Percentiles rank a stretch among this genome's conserved stretches.
Conservation (phyloP, 2,329 filamentous ascomycete genomes). For the Penicillium oxalicum region DNA sequence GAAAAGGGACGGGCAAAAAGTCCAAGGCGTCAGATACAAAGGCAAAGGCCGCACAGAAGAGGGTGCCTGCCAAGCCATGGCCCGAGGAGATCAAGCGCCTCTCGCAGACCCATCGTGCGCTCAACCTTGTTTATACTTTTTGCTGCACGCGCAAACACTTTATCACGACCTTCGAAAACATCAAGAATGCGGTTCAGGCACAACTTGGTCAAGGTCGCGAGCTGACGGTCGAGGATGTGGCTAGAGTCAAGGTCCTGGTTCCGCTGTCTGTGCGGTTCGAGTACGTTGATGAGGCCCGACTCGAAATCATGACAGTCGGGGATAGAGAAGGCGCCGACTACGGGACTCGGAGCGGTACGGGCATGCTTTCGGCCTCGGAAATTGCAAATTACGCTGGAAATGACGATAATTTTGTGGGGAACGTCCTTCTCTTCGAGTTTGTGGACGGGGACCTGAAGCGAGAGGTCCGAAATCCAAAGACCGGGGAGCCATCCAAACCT, state of each 20-base stretch:
- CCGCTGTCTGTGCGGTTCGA: conserved; percentile 74
- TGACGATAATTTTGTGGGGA: conserved; percentile 39
- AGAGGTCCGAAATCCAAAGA: conserved; percentile 65
- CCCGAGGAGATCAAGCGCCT: conserved; percentile 67
- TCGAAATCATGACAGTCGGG: conserved; percentile 69
- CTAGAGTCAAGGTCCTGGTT: conserved; percentile 69
- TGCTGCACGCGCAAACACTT: conserved; percentile 89
- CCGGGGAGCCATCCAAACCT: conserved; percentile 64
- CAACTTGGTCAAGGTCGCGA: conserved; percentile 61
- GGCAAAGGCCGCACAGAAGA: conserved; percentile 15
- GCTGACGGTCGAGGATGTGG: conserved; percentile 70
- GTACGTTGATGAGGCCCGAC: conserved; percentile 77
- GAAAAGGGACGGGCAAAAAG: conserved; percentile 5
- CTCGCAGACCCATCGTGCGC: conserved; percentile 69
- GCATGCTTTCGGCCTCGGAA: conserved; percentile 12
- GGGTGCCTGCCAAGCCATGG: conserved; percentile 54
- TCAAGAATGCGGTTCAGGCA: conserved; percentile 75
- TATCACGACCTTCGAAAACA: conserved; percentile 83
- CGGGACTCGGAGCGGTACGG: conserved; percentile 51
- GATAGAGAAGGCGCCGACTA: conserved; percentile 54
- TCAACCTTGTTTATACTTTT: conserved; percentile 93
- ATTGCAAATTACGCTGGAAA: conserved; percentile 23
- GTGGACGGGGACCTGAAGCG: conserved; percentile 84
- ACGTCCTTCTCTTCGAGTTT: conserved; percentile 87
- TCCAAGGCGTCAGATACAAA: neutral